A percentile compares a stretch with the other conserved stretches of the same genome.
These are phyloP conservation scores for Rhodomyrtus tomentosa DNA, from an alignment of 345 rosid genomes.

Conservation along the genomic window DNA sequence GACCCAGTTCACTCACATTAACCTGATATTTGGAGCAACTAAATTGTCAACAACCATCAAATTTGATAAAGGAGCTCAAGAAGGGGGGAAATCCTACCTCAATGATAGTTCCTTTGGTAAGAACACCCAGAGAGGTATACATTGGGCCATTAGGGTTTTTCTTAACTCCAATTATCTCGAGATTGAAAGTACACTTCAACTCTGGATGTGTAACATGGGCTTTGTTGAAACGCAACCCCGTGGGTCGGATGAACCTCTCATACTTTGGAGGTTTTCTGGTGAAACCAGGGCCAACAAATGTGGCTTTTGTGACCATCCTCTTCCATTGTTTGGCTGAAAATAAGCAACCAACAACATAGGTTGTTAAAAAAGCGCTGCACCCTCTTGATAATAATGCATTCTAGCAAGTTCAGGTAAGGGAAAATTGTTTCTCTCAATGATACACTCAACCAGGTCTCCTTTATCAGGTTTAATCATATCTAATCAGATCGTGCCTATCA, in stretches of 20 bases:
- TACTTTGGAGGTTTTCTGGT: conserved; percentile 98
- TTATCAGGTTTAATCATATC: not conserved
- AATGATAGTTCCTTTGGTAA: conserved; percentile 87
- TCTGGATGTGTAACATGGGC: conserved; percentile 98
- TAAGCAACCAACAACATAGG: not conserved
- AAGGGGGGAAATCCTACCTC: conserved; percentile 36
- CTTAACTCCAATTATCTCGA: conserved; percentile 85
- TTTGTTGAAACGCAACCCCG: conserved; percentile 83
- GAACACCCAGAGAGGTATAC: conserved; percentile 94
- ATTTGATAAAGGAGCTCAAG: not conserved
- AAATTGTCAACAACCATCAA: not conserved
- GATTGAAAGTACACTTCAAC: conserved; percentile 83
- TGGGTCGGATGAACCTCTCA: conserved; percentile 92
- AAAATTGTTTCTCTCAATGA: not conserved
- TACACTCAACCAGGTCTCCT: not conserved
- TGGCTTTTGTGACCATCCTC: conserved; percentile 93
- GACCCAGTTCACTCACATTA: conserved; percentile 88
- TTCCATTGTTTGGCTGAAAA: conserved; percentile 95
- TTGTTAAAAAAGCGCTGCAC: not conserved
- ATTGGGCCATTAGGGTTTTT: conserved; percentile 95
- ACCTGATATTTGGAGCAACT: conserved; percentile 32
- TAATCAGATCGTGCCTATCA: not conserved
- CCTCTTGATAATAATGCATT: not conserved
- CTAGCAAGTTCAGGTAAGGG: not conserved
- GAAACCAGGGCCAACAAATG: conserved; percentile 91